phyloP scores from a whole-genome alignment of 139 green algal genomes.

The Chlamydomonas sp. region DNA sequence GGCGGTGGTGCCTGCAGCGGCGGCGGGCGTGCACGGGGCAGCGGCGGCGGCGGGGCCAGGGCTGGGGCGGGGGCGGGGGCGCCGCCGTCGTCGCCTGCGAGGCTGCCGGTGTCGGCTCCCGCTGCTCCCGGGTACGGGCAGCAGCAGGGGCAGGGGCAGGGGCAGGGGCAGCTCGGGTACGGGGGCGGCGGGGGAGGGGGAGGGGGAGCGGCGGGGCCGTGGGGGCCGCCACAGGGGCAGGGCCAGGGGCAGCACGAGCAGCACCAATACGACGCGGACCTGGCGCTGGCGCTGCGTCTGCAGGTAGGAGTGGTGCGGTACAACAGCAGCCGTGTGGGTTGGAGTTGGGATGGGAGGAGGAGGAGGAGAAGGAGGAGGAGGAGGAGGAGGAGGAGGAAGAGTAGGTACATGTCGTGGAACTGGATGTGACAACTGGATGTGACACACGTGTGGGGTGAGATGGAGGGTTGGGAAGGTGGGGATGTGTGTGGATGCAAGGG shows the following conservation, averaged over 20 bases:
- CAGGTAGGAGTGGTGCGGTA: slow-evolving; percentile 75
- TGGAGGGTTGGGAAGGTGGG: no score
- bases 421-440: no score
- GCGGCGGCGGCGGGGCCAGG: slow-evolving; percentile 12
- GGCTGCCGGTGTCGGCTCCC: neutral
- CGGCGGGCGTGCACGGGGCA: neutral
- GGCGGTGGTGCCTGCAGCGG: neutral
- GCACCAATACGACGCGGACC: slow-evolving; percentile 71
- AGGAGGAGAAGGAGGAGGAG: slow-evolving; percentile 26
- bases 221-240: neutral
- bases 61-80: neutral
- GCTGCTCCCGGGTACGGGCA: neutral
- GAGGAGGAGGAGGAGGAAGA: neutral
- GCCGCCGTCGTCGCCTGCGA: neutral
- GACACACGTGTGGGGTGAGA: no score
- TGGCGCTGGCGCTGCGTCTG: slow-evolving; percentile 87
- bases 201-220: no score
- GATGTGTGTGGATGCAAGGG: no score
- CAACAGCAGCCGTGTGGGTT: no score
- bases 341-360: slow-evolving; percentile 18
- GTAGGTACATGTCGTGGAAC: neutral
- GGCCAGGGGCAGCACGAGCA: slow-evolving; percentile 2
- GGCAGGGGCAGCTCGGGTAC: no score
- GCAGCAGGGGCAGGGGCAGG: neutral
- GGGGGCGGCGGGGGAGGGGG: no score